These are phyloP conservation scores for Coemansia erecta DNA, from an alignment of 192 early-diverging fungal genomes.

Conservation along the genomic window DNA sequence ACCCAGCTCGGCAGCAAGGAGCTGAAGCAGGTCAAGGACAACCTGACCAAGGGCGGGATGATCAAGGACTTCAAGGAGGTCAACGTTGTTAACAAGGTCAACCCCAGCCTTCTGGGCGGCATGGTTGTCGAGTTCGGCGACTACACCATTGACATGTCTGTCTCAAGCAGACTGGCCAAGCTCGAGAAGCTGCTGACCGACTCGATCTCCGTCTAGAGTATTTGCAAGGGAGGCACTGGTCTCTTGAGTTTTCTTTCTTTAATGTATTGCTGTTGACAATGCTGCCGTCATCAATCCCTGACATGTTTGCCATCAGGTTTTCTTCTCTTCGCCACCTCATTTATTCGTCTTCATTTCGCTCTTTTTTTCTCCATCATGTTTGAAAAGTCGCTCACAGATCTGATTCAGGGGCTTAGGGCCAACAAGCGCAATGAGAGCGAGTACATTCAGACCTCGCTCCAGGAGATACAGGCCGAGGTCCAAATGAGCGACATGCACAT, in stretches of 20 bases:
- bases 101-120: slow-evolving; percentile 91
- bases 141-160: slow-evolving; percentile 97
- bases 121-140: slow-evolving; percentile 96
- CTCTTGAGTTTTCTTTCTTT: slow-evolving; percentile 4
- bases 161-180: slow-evolving; percentile 92
- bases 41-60: slow-evolving; percentile 78
- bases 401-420: slow-evolving; percentile 93
- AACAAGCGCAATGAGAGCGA: slow-evolving; percentile 84
- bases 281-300: no score
- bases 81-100: slow-evolving; percentile 71
- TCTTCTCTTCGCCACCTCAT: neutral
- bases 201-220: slow-evolving; percentile 37
- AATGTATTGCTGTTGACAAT: neutral
- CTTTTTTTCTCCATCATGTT: slow-evolving; percentile 51
- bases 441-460: slow-evolving; percentile 81
- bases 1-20: slow-evolving; percentile 71
- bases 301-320: no score
- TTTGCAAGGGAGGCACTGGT: neutral
- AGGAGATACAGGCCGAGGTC: slow-evolving; percentile 89
- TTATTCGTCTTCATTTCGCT: neutral
- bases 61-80: slow-evolving; percentile 78
- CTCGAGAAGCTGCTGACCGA: slow-evolving; percentile 87
- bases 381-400: slow-evolving; percentile 80
- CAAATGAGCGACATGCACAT: slow-evolving; percentile 78
- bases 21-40: slow-evolving; percentile 68